Evolutionary conservation across 2,329 filamentous ascomycete species (phyloP), one percentile per base, ranked within the genome.

Genomic region (Dactylellina parvicollis): DNA sequence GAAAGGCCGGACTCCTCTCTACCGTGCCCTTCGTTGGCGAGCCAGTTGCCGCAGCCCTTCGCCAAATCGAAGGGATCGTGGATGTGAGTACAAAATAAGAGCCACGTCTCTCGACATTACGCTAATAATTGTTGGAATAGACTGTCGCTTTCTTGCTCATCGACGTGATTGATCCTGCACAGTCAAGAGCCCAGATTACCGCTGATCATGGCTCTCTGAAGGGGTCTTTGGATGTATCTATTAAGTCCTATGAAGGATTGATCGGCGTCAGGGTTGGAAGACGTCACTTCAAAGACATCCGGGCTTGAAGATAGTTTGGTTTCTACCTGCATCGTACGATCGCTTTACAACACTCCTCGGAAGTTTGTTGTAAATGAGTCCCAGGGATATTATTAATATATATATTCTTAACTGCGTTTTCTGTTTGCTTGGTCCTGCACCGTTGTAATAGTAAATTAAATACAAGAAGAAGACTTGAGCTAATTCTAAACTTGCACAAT

Each of bases 1-100:
- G 78, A 52, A 81, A 81, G 74, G 75, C 79, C 16, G 79, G 79
- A 1, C 47, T 81, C 3, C 73, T 80, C 47, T 59, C 9, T 0
- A 62, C 62, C 0, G 56, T 80, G 3, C 79, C 79, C 1, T 24
- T 81, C 26, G 65, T 81, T 22, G 80, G 79, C 1, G 9, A 14
- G 3, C 79, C 80, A 0, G 65, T 81, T 3, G 77, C 77, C 7
- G 66, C 75, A 8, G 74, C 76, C 1, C 77, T 81, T 1, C 75
- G 79, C 1, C n/a, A 56, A 14, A 2, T 80, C 3, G 78, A 80
- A 54, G 1, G 0, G 0, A 12, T 77, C 10, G 75, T 78, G 5
- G 78, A 79, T 24, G 78, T 80, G 59, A 76, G 78, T 77, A n/a
- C 28, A 22, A 10, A n/a, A 8, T 9, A 1, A 47, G 10, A 9